Conservation (phyloP, 192 early-diverging fungal genomes). For the Jimgerdemannia flammicorona region DNA sequence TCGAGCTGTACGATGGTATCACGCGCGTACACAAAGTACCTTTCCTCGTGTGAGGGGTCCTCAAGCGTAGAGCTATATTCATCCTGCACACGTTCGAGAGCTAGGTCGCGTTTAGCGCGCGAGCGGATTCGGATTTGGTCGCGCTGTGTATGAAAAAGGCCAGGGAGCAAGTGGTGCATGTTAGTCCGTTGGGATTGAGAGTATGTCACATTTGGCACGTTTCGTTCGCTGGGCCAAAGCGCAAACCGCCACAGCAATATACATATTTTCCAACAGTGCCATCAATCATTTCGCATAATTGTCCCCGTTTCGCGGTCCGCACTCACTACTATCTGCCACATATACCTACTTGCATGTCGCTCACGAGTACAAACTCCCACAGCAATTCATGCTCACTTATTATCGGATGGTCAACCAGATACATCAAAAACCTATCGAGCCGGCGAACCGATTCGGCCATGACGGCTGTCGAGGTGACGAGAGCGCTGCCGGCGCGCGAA, state of each 20-base stretch:
- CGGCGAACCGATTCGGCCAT: slow-evolving; percentile 21
- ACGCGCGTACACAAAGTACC: slow-evolving; percentile 34
- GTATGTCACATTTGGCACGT: not conserved
- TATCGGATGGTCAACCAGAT: slow-evolving; percentile 34
- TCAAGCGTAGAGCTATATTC: slow-evolving; percentile 18
- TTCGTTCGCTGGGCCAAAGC: too few species aligned
- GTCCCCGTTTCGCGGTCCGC: not conserved
- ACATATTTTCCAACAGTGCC: too few species aligned
- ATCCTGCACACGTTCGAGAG: slow-evolving; percentile 37
- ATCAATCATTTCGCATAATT: not conserved
- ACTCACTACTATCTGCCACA: not conserved
- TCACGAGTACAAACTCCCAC: slow-evolving; percentile 39
- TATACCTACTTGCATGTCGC: slow-evolving; percentile 25
- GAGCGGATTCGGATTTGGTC: slow-evolving; percentile 33
- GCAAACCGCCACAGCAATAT: too few species aligned
- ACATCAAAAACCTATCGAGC: slow-evolving; percentile 37
- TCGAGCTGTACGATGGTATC: slow-evolving; percentile 28
- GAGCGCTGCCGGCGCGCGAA: slow-evolving; percentile 11
- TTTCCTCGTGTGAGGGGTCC: slow-evolving; percentile 36
- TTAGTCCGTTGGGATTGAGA: not conserved
- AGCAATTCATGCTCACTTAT: slow-evolving; percentile 40
- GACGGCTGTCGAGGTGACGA: slow-evolving; percentile 18
- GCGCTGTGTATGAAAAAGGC: slow-evolving; percentile 13
- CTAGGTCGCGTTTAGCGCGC: slow-evolving; percentile 30
- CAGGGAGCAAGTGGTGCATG: not conserved